Base-by-base conservation (phyloP, 495 filamentous ascomycete species). In the Pyronema omphalodes region DNA sequence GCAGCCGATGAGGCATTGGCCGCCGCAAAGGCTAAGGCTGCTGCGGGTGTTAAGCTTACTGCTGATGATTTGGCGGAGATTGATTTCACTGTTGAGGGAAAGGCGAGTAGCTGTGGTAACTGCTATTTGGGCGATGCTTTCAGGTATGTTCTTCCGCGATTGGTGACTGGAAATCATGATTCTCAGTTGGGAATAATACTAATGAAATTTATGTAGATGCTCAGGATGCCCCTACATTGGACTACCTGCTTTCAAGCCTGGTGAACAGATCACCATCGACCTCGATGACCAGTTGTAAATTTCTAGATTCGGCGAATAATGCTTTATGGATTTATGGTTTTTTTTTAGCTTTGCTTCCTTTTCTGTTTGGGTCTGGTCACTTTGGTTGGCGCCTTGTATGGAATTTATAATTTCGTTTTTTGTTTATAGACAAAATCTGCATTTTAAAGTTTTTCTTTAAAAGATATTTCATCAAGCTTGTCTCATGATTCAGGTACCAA, bases 31-130 rank as follows among this genome's bases (percentile, higher is more conserved):
- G 73, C 74, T 0, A 75, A 79, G 53, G 63, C 65, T 17, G 61
- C 67, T 1, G 64, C 69, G 44, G 64, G 72, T 19, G 64, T 87
- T 47, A 94, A 94, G 72, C 72, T 96, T 48, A 75, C 74, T 36
- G 71, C 78, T 1, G 79, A 81, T 58, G 91, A 96, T 61, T 71
- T 98, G 48, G 78, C 73, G 55, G 86, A 94, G 67, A 73, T 96
- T 14, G 91, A 98, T 67, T 94, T 96, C 66, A 98, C 91, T 1
- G 88, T 98, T 12, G 75, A 89, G 63, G 91, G 93, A 51, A 96
- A 94, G 71, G 83, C 86, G 0, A 88, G 93, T 7, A 88, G 82
- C 8, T 98, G 91, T 66, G 86, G 86, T 3, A 94, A 84, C 65
- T 96, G 91, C 65, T 83, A 86, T 33, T 71, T 98, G 9, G 91